Base-by-base conservation (phyloP, 2,329 filamentous ascomycete genomes). In the Penicillium sp. region DNA sequence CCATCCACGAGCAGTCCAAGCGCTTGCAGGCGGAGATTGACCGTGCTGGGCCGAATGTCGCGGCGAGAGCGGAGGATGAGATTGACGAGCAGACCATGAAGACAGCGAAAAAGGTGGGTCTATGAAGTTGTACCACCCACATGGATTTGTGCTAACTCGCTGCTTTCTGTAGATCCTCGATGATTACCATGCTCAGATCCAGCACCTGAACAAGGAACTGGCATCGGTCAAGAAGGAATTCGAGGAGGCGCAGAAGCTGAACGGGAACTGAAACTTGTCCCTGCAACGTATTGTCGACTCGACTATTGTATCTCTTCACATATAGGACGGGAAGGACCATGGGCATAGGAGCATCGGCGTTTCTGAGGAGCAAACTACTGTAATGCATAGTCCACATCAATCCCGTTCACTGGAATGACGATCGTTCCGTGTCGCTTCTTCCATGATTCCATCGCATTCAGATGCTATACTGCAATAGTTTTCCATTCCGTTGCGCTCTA, bases 121-220 rank as follows among this genome's bases (percentile, higher is more conserved):
- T 9, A 23, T 23, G 7, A 7, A 23, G 11, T n/a, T n/a, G n/a
- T 6, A 27, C 11, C 25, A 13, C 11, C 11, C 14, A 4, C 5
- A 13, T 4, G 14, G 25, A 6, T 27, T 27, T 13, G 13, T 67
- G 69, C 50, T 60, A 72, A 44, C 48, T 56, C 43, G 59, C 39
- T 14, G 11, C 25, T 23, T 16, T 17, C n/a, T 28, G 2, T 42
- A 76, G 73, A 72, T 74, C 45, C 60, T 76, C 38, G 70, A 73
- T 45, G 70, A 73, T 42, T 75, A 75, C 50, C 68, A 72, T 37
- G 62, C 66, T 15, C 73, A 76, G 51, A 68, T 76, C 38, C 65
- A 74, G 50, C 79, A 83, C 62, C 64, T 84, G 44, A 74, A 76
- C 49, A 80, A 80, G 58, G 79, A 82, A 66, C 58, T 83, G 42